Evolutionary conservation across 495 filamentous ascomycete species (phyloP), one percentile per base, ranked within the genome.

Genomic region (Daldinia childiae): DNA sequence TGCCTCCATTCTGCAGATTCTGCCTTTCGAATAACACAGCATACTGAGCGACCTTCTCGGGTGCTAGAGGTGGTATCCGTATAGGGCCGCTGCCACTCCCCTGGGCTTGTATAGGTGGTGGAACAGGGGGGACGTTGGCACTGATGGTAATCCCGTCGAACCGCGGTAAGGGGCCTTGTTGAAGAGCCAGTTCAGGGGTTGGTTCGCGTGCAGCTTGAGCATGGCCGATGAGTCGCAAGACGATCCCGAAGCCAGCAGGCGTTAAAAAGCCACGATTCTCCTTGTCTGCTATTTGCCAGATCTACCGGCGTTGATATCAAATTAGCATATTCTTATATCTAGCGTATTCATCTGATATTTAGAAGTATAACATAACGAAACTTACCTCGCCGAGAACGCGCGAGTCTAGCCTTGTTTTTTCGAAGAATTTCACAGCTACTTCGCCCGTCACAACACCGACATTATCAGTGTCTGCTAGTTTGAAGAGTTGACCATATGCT

Each of bases 261-360:
- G 93, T 97, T 76, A 99, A 85, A 58, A 98, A 89, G 65, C 96
- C 95, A 66, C 94, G 88, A 81, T 98, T 99, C 81, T 98, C 95
- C 71, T 88, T 93, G 81, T 99, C 95, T 62, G 95, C 96, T 76
- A 99, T 94, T 81, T 97, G 94, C 95, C 95, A 99, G 87, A 98
- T 98, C 93, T 96, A 81, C 58, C 75, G 70, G 61, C 51, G 45
- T 64, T 17, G 27, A 55, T 6, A 57, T 67, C 12, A 50, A 66
- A 64, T 74, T 48, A 76, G 73, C 50, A 72, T 58, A 11, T 34
- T 4, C 41, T 27, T 14, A 51, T 26, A 29, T 45, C 4, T 15
- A 57, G 36, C 41, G 26, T 59, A 9, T 34, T 59, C 45, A 29
- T 30, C 17, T 27, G 14, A 24, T 32, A 21, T 43, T 9, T 8